These are phyloP conservation scores for Erodium texanum DNA, from an alignment of 441 rosid species.

Conservation along the genomic window DNA sequence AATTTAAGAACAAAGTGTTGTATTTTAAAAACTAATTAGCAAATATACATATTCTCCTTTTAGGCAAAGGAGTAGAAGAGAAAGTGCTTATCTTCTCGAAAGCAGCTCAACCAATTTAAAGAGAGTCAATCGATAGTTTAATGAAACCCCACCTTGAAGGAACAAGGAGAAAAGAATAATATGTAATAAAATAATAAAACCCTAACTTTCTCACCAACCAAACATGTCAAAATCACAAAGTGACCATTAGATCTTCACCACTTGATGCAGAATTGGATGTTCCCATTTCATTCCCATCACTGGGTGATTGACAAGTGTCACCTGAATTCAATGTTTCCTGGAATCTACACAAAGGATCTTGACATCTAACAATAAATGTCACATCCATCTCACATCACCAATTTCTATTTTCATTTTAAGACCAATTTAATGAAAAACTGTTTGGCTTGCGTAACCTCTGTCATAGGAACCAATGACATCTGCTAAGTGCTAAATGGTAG, in stretches of 20 bases:
- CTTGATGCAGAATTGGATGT: slow-evolving; percentile 3
- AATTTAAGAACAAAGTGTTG: too few relatives aligned
- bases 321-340: background rate
- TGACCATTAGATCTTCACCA: slow-evolving; percentile 4
- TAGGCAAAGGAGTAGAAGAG: too few relatives aligned
- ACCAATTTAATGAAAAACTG: background rate
- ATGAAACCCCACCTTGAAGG: background rate
- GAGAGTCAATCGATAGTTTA: too few relatives aligned
- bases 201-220: background rate
- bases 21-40: too few relatives aligned
- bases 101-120: too few relatives aligned
- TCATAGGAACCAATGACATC: background rate
- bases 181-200: too few relatives aligned
- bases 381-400: background rate
- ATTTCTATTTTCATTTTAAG: background rate
- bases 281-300: background rate
- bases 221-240: slow-evolving; percentile 2
- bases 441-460: too few relatives aligned
- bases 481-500: background rate
- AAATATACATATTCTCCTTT: too few relatives aligned
- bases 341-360: background rate
- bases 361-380: background rate
- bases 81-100: too few relatives aligned
- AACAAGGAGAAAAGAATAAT: background rate
- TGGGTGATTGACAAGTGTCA: slow-evolving; percentile 1